Evolutionary conservation across 75 land plant genomes (phyloP), one percentile per base, ranked within the genome.

Genomic region (Cryptomeria japonica): DNA sequence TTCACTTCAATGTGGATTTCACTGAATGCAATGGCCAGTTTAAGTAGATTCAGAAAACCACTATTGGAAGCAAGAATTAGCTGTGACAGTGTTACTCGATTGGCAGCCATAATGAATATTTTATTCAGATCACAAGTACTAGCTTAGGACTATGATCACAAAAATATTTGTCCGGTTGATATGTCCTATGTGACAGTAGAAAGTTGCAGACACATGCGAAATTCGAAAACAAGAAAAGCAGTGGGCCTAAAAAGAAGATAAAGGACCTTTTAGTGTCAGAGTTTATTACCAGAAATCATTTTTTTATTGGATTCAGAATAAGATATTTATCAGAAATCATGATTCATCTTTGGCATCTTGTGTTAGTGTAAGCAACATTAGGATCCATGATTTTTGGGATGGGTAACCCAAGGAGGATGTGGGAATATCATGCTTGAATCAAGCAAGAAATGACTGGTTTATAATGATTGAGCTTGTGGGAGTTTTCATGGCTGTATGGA

Each of bases 351-450:
- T 64, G 70, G 70, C 70, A 64, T 64, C 70, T 64, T 64, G 70
- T 64, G 70, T 28, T 64, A 31, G 70, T 25, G n/a, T 6, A 1
- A 6, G n/a, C 7, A 25, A 25, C 70, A 64, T 64, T 51, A 51
- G 7, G 31, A 64, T 61, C 8, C 70, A 25, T 64, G 70, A 64
- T 7, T 28, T 64, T 64, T 5, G 70, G 70, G 70, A 64, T 64
- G n/a, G 70, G n/a, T 64, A 22, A 64, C n/a, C n/a, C 28, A 64
- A 28, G 5, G 70, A 22, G 16, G 64, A 58, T 58, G 64, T 18
- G 64, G 25, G 64, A 19, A 58, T 19, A 58, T 58, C 94, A 91
- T 51, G 55, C 16, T 51, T 51, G 55, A 51, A 51, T 51, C 55
- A 51, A 51, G 55, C 55, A 51, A 51, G 55, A 51, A 51, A 51